A percentile compares a stretch with the other conserved stretches of the same genome.
phyloP scores from a whole-genome alignment of 371 early-diverging fungal genomes.

The Apophysomyces trapeziformis region DNA sequence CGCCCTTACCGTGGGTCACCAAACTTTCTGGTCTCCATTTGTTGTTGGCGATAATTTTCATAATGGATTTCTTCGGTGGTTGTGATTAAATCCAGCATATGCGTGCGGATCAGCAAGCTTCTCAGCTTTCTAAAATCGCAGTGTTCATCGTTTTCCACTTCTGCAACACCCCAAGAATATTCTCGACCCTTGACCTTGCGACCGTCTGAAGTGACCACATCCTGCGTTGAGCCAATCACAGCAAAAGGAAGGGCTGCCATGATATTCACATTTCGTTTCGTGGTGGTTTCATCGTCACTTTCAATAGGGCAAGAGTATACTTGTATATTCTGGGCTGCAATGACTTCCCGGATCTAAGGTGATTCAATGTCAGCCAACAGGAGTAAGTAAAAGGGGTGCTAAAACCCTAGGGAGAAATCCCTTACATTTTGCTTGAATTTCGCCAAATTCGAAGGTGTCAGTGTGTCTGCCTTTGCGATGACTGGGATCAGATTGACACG shows the following conservation, averaged over 20 bases:
- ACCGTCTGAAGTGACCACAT: conserved; percentile 73
- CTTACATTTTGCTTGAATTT: conserved; percentile 75
- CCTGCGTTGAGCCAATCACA: conserved; percentile 86
- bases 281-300: conserved; percentile 80
- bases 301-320: conserved; percentile 79
- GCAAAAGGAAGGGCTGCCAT: conserved; percentile 92
- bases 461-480: conserved; percentile 67
- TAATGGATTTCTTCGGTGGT: conserved; percentile 90
- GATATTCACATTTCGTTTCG: conserved; percentile 78
- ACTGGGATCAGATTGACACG: conserved; percentile 89
- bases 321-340: conserved; percentile 74
- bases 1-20: conserved; percentile 71
- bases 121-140: conserved; percentile 94
- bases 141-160: conserved; percentile 87
- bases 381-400: conserved; percentile 7
- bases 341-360: conserved; percentile 70
- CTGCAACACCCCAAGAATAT: conserved; percentile 93
- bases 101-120: conserved; percentile 86
- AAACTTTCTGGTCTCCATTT: conserved; percentile 82
- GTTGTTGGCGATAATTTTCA: conserved; percentile 81
- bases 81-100: conserved; percentile 90
- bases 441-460: conserved; percentile 76
- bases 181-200: conserved; percentile 82
- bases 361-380: conserved; percentile 9
- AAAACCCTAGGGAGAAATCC: neutral